A percentile compares a stretch with the other conserved stretches of the same genome.
phyloP scores from a whole-genome alignment of 2,329 filamentous ascomycete genomes.

The Aspergillus sp. region DNA sequence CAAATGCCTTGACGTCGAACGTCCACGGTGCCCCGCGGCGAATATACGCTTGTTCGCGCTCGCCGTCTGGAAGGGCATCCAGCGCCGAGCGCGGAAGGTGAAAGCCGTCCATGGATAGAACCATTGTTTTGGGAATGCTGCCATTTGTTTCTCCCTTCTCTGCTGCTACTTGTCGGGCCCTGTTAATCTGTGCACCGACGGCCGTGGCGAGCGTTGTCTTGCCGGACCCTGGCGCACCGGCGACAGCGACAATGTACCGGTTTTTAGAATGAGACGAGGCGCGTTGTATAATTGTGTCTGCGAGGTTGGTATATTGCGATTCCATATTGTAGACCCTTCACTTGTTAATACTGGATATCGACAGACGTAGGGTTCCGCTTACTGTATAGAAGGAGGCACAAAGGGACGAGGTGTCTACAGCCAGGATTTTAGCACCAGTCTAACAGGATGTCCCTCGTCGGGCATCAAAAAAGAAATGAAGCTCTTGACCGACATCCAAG shows the following conservation, averaged over 20 bases:
- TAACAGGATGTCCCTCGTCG: no score
- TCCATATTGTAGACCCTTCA: constrained; percentile 17
- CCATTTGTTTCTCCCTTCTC: background rate
- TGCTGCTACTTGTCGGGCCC: background rate
- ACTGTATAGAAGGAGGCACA: no score
- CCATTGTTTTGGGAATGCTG: constrained; percentile 11
- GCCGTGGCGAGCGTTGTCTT: constrained; percentile 35
- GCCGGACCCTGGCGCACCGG: constrained; percentile 35
- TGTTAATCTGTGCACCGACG: constrained; percentile 28
- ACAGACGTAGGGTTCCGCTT: no score
- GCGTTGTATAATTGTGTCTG: constrained; percentile 18
- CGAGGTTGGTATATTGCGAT: constrained; percentile 21
- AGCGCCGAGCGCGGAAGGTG: constrained; percentile 32
- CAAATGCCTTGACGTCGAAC: constrained; percentile 32
- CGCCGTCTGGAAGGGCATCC: constrained; percentile 30
- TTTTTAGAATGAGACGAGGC: constrained; percentile 16
- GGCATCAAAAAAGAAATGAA: no score
- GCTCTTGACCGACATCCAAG: no score
- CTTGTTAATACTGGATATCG: no score
- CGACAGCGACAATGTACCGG: constrained; percentile 30
- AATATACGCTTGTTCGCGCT: constrained; percentile 30
- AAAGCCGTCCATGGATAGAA: constrained; percentile 42
- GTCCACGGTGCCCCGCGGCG: constrained; percentile 42
- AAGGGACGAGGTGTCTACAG: no score
- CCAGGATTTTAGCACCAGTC: no score